phyloP scores from a whole-genome alignment of 2,329 filamentous ascomycete species.

The Ophiocordyceps camponoti-rufipedis region DNA sequence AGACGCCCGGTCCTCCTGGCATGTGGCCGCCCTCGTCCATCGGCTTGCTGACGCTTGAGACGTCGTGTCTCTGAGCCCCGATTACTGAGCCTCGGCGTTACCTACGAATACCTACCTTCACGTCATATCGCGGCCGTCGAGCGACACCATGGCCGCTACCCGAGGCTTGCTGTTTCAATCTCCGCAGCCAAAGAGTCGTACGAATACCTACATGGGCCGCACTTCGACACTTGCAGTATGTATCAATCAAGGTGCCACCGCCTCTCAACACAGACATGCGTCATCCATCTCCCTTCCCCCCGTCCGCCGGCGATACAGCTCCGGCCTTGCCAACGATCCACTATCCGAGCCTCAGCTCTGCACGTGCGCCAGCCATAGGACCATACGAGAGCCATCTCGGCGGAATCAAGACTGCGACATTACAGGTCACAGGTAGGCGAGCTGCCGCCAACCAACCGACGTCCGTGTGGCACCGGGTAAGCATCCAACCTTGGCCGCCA shows the following conservation, averaged over 20 bases:
- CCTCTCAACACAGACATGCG: background rate
- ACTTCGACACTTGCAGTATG: background rate
- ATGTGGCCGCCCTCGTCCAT: background rate
- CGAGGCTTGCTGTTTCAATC: background rate
- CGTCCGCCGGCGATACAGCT: background rate
- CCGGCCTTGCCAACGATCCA: background rate
- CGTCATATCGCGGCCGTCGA: background rate
- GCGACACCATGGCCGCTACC: background rate
- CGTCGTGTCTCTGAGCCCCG: background rate
- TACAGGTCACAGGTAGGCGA: background rate
- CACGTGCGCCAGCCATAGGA: background rate
- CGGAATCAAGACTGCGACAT: background rate
- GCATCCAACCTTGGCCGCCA: background rate
- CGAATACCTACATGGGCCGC: background rate
- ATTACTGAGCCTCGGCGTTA: background rate
- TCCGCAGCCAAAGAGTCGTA: background rate
- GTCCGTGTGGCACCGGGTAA: background rate
- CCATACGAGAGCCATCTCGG: background rate
- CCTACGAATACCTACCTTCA: background rate
- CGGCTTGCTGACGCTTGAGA: background rate
- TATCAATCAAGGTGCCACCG: background rate
- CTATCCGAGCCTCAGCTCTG: background rate
- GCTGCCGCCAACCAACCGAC: background rate
- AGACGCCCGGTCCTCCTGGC: background rate
- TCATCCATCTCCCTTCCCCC: background rate